Evolutionary conservation across 129 eudicot genomes (phyloP), one percentile per base, ranked within the genome.

Genomic region (Flaveria linearis): DNA sequence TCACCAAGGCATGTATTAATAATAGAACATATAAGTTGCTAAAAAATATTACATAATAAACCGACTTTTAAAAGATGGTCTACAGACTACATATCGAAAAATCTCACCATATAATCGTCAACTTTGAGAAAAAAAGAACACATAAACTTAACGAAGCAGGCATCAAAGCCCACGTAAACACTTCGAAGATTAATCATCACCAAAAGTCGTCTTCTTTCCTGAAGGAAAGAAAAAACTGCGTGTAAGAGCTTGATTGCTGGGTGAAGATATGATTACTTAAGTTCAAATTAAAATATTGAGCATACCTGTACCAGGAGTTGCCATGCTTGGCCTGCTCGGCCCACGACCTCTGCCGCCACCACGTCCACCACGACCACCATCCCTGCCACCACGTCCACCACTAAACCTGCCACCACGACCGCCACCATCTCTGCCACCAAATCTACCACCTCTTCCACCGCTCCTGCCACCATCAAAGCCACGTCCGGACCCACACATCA

Each of bases 151-250:
- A 41, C 75, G 14, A 39, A 68, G 13, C 47, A 77, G 9, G 12
- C 45, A 30, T 63, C 46, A 56, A 12, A 4, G 55, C 63, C 26
- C 20, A 43, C 64, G 13, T 12, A 0, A 73, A 28, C 68, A 5
- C 16, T 46, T 77, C 13, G 0, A 23, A 16, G 9, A 49, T 76
- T 82, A 84, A 56, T 88, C 93, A 39, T 83, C 90, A 55, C 84
- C 87, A 47, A 88, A 88, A 8, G 84, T 84, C 4, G 90, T 86
- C 88, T 86, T 88, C 75, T 76, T 88, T 57, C 93, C 90, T 88
- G 92, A 69, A 45, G 11, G 11, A 61, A 25, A 2, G 14, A 3
- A 13, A 58, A 10, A 60, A 0, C 1, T 1, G 1, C 3, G 5
- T 13, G 41, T 26, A 61, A 64, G 4, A 64, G n/a, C 23, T 7